phyloP scores from a whole-genome alignment of 2,329 filamentous ascomycete genomes.

The Diaporthe humulicola region DNA sequence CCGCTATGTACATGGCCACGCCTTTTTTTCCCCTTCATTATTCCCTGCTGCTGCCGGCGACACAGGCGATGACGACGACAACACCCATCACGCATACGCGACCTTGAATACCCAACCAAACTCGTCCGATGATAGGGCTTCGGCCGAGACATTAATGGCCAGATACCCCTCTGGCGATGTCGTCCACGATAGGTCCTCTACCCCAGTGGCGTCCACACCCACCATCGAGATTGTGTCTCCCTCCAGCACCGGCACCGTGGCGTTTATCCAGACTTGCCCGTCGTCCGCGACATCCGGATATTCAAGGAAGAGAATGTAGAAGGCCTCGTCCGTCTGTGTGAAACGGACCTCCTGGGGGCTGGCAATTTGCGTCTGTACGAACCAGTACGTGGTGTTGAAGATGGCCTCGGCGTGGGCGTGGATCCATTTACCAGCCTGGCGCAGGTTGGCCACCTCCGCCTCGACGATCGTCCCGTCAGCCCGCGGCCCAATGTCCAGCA shows the following conservation, averaged over 20 bases:
- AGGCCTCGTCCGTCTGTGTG: slow-evolving; percentile 59
- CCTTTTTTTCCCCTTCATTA: not conserved
- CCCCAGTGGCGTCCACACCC: slow-evolving; percentile 44
- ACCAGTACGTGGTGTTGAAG: slow-evolving; percentile 70
- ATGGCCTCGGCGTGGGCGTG: slow-evolving; percentile 65
- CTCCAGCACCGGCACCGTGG: slow-evolving; percentile 56
- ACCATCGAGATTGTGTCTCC: slow-evolving; percentile 60
- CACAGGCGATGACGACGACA: not conserved
- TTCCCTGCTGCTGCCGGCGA: not conserved
- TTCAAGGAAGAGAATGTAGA: slow-evolving; percentile 58
- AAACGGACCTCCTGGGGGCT: slow-evolving; percentile 54
- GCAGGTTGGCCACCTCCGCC: slow-evolving; percentile 60
- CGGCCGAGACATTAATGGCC: slow-evolving; percentile 49
- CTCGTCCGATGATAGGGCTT: slow-evolving; percentile 48
- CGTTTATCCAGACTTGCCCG: slow-evolving; percentile 52
- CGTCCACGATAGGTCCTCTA: slow-evolving; percentile 27
- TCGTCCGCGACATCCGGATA: slow-evolving; percentile 48
- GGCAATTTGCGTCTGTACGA: slow-evolving; percentile 56
- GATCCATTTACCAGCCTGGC: slow-evolving; percentile 67
- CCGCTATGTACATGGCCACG: slow-evolving; percentile 9
- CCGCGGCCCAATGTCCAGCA: slow-evolving; percentile 69
- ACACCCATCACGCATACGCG: slow-evolving; percentile 43
- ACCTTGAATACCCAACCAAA: slow-evolving; percentile 60
- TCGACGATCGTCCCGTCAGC: slow-evolving; percentile 67
- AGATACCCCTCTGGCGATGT: slow-evolving; percentile 43